These are phyloP conservation scores for Choiromyces venosus DNA, from an alignment of 495 filamentous ascomycete genomes.

Conservation along the genomic window DNA sequence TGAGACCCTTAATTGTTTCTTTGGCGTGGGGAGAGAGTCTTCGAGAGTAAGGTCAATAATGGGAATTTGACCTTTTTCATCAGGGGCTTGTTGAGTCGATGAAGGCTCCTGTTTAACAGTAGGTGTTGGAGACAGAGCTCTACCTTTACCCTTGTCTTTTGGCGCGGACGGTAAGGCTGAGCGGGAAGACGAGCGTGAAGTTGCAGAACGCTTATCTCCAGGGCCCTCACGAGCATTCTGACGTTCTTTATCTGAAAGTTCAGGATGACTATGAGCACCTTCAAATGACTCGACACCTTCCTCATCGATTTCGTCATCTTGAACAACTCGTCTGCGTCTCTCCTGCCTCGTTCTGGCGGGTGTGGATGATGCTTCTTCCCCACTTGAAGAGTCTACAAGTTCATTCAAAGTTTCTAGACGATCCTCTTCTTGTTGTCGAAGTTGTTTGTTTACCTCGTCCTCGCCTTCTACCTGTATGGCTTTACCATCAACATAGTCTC, in stretches of 20 bases:
- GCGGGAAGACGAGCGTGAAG: neutral
- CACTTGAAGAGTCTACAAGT: slow-evolving; percentile 19
- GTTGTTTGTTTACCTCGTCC: slow-evolving; percentile 22
- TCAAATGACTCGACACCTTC: neutral
- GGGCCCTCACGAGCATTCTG: neutral
- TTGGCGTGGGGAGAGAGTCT: slow-evolving; percentile 1
- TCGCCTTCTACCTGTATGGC: slow-evolving; percentile 28
- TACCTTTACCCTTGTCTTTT: slow-evolving; percentile 20
- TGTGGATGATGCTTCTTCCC: slow-evolving; percentile 3
- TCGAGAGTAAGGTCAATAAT: slow-evolving; percentile 32
- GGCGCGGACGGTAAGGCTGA: neutral
- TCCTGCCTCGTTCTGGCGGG: neutral
- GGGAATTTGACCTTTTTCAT: slow-evolving; percentile 16
- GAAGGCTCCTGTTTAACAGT: slow-evolving; percentile 17
- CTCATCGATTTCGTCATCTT: slow-evolving; percentile 3
- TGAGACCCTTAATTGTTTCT: neutral
- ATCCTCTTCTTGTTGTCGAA: slow-evolving; percentile 16
- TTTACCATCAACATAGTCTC: slow-evolving; percentile 18
- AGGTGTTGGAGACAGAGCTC: slow-evolving; percentile 4
- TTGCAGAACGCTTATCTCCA: neutral
- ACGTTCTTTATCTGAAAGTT: neutral
- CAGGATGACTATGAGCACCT: neutral
- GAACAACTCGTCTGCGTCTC: neutral
- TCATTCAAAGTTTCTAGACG: slow-evolving; percentile 13
- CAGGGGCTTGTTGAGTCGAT: neutral